phyloP scores from a whole-genome alignment of 2,329 filamentous ascomycete species.

The Penicillium crustosum region DNA sequence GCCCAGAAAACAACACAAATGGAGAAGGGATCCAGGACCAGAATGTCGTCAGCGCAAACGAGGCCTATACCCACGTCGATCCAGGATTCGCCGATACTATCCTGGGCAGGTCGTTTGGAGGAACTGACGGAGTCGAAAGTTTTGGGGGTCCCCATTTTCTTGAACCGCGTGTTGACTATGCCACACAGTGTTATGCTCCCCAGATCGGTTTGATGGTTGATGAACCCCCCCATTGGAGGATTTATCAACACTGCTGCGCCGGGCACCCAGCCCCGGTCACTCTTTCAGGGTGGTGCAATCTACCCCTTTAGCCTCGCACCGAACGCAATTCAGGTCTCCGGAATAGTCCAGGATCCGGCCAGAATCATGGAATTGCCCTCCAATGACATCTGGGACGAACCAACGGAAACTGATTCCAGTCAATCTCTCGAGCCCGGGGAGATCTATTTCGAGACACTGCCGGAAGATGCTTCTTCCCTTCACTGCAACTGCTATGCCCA shows the following conservation, averaged over 20 bases:
- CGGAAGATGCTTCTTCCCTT: neutral
- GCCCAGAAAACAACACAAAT: neutral
- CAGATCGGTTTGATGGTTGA: slow-evolving; percentile 3
- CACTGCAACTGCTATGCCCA: slow-evolving; percentile 4
- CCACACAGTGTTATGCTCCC: neutral
- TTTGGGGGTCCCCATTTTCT: neutral
- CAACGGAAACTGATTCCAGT: neutral
- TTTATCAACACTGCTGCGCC: neutral
- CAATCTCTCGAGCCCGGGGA: neutral
- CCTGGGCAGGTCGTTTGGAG: neutral
- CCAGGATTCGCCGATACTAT: neutral
- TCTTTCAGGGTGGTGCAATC: neutral
- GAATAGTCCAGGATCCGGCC: slow-evolving; percentile 2
- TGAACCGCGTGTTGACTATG: neutral
- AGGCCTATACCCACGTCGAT: neutral
- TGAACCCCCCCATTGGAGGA: neutral
- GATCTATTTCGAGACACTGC: neutral
- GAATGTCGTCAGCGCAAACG: neutral
- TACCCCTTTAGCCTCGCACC: slow-evolving; percentile 3
- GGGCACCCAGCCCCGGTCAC: neutral
- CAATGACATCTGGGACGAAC: neutral
- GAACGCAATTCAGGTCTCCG: slow-evolving; percentile 1
- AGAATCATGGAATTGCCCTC: slow-evolving; percentile 12
- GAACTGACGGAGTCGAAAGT: neutral
- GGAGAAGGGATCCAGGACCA: neutral